Evolutionary conservation across 2,329 filamentous ascomycete genomes (phyloP).

Genomic region (Alternaria gaisen): DNA sequence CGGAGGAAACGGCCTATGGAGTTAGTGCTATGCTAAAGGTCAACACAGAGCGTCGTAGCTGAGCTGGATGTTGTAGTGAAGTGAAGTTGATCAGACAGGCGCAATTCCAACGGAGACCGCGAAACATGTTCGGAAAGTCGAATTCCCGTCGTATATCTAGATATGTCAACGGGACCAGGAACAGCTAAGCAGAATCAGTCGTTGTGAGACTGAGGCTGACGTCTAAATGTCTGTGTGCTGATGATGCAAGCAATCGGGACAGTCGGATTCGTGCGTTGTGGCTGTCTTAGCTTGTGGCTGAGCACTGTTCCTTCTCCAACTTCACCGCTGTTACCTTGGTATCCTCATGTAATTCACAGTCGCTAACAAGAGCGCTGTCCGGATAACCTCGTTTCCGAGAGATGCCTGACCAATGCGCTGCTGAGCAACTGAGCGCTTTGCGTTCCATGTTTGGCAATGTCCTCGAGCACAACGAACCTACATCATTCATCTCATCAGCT

Average conservation of each 20-base stretch:
- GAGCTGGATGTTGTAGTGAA: slow-evolving; percentile 9
- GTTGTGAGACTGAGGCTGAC: slow-evolving; percentile 26
- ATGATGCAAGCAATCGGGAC: slow-evolving; percentile 2
- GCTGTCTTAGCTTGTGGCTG: slow-evolving; percentile 26
- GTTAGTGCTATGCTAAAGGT: slow-evolving; percentile 6
- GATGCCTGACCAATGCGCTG: not conserved
- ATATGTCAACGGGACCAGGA: slow-evolving; percentile 15
- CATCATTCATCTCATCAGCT: slow-evolving; percentile 4
- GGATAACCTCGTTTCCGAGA: not conserved
- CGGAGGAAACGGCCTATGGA: not conserved
- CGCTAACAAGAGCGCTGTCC: not conserved
- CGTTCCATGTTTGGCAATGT: slow-evolving; percentile 6
- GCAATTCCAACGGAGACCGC: slow-evolving; percentile 15
- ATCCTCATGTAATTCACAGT: not conserved
- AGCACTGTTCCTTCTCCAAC: slow-evolving; percentile 15
- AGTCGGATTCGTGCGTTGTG: slow-evolving; percentile 13
- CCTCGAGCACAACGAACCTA: not conserved
- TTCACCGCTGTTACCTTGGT: slow-evolving; percentile 23
- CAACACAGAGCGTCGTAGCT: slow-evolving; percentile 25
- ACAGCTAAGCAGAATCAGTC: slow-evolving; percentile 21
- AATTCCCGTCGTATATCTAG: slow-evolving; percentile 27
- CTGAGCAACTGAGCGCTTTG: not conserved
- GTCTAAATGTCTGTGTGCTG: slow-evolving; percentile 4
- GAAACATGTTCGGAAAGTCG: slow-evolving; percentile 26
- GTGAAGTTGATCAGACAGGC: slow-evolving; percentile 10